These are phyloP conservation scores for Lotus japonicus DNA, from an alignment of 306 rosid species.

Conservation along the genomic window DNA sequence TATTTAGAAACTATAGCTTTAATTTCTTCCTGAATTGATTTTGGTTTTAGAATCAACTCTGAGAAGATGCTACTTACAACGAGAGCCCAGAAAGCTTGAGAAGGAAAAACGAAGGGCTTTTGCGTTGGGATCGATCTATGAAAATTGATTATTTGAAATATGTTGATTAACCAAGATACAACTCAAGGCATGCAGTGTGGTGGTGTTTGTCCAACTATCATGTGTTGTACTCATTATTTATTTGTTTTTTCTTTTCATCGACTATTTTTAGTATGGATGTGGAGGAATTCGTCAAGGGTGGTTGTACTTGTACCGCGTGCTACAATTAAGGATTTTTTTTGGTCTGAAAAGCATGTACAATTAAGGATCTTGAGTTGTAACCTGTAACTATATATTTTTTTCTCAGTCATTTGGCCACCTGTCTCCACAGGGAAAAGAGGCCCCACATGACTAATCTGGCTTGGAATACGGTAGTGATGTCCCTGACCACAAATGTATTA, in stretches of 20 bases:
- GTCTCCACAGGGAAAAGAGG: too few relatives aligned
- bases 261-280: background rate
- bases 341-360: too few relatives aligned
- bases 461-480: too few relatives aligned
- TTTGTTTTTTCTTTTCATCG: background rate
- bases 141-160: background rate
- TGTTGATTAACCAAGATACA: background rate
- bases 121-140: background rate
- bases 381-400: too few relatives aligned
- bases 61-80: too few relatives aligned
- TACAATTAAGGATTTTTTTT: background rate
- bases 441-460: too few relatives aligned
- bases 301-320: background rate
- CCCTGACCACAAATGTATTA: too few relatives aligned
- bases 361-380: too few relatives aligned
- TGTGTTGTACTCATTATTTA: background rate
- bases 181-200: background rate
- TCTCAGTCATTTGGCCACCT: too few relatives aligned
- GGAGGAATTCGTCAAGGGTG: constrained; percentile 17
- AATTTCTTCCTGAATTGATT: too few relatives aligned
- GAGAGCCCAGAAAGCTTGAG: background rate
- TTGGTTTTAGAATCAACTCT: too few relatives aligned
- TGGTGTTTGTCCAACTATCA: background rate
- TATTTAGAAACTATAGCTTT: too few relatives aligned
- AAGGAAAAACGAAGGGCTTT: background rate